These are phyloP conservation scores for Capronia americana DNA, from an alignment of 2,329 filamentous ascomycete genomes.

Conservation along the genomic window DNA sequence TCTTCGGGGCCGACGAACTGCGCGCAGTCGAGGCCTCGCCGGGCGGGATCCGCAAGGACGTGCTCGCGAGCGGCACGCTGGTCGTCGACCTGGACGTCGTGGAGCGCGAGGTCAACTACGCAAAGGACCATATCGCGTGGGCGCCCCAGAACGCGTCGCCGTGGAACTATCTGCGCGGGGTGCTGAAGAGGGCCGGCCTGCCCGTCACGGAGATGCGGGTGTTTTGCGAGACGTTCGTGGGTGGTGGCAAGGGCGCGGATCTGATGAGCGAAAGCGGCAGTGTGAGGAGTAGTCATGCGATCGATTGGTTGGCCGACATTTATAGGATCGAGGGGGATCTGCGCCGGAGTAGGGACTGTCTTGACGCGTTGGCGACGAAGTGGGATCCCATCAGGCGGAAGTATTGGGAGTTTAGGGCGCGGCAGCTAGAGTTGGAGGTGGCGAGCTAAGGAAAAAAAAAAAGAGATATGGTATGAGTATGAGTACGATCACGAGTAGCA, in stretches of 20 bases:
- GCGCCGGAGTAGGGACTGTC: conserved; percentile 69
- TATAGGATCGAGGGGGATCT: conserved; percentile 49
- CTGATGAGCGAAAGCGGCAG: conserved; percentile 41
- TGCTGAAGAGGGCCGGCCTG: conserved; percentile 69
- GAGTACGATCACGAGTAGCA: neutral
- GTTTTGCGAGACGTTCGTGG: conserved; percentile 61
- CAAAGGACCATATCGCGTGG: conserved; percentile 72
- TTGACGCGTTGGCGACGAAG: conserved; percentile 77
- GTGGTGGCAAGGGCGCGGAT: conserved; percentile 28
- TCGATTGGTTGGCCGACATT: conserved; percentile 58
- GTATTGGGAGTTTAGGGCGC: conserved; percentile 81
- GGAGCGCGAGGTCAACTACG: conserved; percentile 76
- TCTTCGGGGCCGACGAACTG: conserved; percentile 67
- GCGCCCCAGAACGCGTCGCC: conserved; percentile 93
- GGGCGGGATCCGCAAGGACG: conserved; percentile 29
- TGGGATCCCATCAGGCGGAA: conserved; percentile 91
- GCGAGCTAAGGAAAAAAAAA: too few relatives aligned
- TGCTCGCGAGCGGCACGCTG: conserved; percentile 29
- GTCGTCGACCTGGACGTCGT: conserved; percentile 68
- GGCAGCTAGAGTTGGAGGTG: conserved; percentile 16
- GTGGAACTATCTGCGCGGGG: conserved; percentile 89
- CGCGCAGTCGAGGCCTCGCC: conserved; percentile 50
- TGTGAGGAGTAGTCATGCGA: conserved; percentile 66
- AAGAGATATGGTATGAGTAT: neutral
- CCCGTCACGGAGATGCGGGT: conserved; percentile 57